These are phyloP conservation scores for Diplotaxis tenuifolia DNA, from an alignment of 345 rosid genomes.

Conservation along the genomic window DNA sequence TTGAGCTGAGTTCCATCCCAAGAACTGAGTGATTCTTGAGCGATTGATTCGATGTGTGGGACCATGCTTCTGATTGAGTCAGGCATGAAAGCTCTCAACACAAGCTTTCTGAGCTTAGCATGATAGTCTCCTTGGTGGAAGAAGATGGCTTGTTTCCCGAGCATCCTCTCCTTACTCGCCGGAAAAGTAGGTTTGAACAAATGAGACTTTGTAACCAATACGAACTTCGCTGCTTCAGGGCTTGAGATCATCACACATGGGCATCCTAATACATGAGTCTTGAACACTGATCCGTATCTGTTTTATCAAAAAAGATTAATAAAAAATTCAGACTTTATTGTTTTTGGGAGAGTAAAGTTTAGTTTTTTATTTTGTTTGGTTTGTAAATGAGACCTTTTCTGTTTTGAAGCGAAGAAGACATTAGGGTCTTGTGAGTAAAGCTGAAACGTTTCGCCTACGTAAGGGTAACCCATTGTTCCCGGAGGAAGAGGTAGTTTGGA, in stretches of 20 bases:
- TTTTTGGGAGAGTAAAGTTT: neutral
- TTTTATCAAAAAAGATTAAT: neutral
- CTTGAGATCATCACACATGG: constrained; percentile 92
- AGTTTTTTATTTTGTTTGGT: neutral
- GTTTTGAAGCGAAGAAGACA: constrained; percentile 70
- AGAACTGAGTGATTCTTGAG: constrained; percentile 48
- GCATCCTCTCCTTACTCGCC: constrained; percentile 76
- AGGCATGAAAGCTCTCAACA: constrained; percentile 61
- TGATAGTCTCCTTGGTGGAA: constrained; percentile 90
- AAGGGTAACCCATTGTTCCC: constrained; percentile 82
- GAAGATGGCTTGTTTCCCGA: constrained; percentile 82
- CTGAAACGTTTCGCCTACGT: constrained; percentile 80
- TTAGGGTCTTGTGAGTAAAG: constrained; percentile 91
- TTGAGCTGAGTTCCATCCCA: constrained; percentile 39
- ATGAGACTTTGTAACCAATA: constrained; percentile 63
- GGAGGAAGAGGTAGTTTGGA: constrained; percentile 70
- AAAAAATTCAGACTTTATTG: constrained; percentile 5
- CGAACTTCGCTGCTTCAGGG: constrained; percentile 83
- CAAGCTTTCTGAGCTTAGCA: constrained; percentile 59
- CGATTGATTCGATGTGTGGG: constrained; percentile 51
- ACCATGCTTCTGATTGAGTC: constrained; percentile 56
- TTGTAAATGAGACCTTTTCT: constrained; percentile 42
- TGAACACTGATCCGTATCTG: constrained; percentile 92
- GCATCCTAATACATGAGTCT: constrained; percentile 84
- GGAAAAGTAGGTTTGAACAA: constrained; percentile 94